A percentile compares a stretch with the other conserved stretches of the same genome.
phyloP scores from a whole-genome alignment of 2,329 filamentous ascomycete genomes.

The Aspergillus unguis region DNA sequence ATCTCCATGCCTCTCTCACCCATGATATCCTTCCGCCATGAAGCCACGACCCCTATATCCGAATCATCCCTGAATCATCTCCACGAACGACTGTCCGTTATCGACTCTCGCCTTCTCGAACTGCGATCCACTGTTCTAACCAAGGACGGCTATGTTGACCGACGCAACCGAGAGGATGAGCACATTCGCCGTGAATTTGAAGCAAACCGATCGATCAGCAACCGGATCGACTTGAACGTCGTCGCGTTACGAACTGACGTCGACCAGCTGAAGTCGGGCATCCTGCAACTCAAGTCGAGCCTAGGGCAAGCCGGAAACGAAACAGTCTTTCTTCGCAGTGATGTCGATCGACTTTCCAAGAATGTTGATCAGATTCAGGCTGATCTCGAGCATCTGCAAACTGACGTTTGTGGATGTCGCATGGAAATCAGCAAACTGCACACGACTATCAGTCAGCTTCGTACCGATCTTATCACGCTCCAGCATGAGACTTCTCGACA shows the following conservation, averaged over 20 bases:
- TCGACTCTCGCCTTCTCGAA: conserved; percentile 38
- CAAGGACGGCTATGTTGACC: conserved; percentile 39
- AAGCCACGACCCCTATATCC: conserved; percentile 34
- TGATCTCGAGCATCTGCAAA: conserved; percentile 33
- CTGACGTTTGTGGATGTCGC: conserved; percentile 33
- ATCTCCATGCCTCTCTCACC: conserved; percentile 37
- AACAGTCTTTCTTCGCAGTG: conserved; percentile 34
- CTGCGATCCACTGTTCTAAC: conserved; percentile 38
- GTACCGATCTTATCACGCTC: conserved; percentile 35
- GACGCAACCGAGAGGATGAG: conserved; percentile 39
- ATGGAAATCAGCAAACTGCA: conserved; percentile 39
- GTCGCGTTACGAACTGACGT: conserved; percentile 35
- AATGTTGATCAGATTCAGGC: conserved; percentile 36
- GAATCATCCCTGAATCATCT: conserved; percentile 36
- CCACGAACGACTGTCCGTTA: conserved; percentile 38
- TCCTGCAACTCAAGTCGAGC: conserved; percentile 35
- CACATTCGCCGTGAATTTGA: conserved; percentile 40
- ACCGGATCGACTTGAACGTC: conserved; percentile 36
- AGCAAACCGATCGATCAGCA: conserved; percentile 31
- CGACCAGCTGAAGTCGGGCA: conserved; percentile 34
- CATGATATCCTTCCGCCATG: conserved; percentile 32
- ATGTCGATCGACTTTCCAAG: conserved; percentile 37
- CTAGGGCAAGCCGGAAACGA: conserved; percentile 33
- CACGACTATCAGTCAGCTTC: conserved; percentile 34
- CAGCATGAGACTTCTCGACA: conserved; percentile 34